Evolutionary conservation across 2,329 filamentous ascomycete species (phyloP).

Genomic region (Fusarium xyrophilum): DNA sequence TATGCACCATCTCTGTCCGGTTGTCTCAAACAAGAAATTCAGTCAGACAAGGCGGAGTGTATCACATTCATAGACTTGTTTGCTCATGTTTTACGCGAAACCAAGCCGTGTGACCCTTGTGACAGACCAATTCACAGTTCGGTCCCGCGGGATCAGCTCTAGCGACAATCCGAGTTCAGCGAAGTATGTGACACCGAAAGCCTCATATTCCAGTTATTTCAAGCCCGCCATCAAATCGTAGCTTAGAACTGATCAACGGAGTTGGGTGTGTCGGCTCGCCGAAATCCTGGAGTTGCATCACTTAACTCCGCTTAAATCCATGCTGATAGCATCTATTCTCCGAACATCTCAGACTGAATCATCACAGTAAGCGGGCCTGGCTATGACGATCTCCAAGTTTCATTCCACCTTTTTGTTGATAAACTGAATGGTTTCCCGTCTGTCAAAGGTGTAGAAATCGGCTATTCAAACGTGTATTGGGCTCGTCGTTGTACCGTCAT

Average conservation of each 20-base stretch:
- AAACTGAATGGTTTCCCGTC: accelerated
- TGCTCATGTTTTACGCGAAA: not conserved
- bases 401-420: accelerated
- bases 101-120: not conserved
- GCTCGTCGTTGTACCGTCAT: too few relatives aligned
- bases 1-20: too few relatives aligned
- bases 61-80: not conserved
- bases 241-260: not conserved
- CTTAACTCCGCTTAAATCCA: not conserved
- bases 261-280: not conserved
- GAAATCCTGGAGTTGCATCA: not conserved
- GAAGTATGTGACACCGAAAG: not conserved
- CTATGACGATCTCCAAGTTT: not conserved
- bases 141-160: not conserved
- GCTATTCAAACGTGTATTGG: too few relatives aligned
- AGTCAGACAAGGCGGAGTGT: accelerated
- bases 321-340: not conserved
- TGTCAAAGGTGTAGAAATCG: too few relatives aligned
- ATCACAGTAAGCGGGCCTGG: not conserved
- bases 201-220: accelerated
- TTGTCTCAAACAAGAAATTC: too few relatives aligned
- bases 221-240: not conserved
- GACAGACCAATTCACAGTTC: not conserved
- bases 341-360: not conserved
- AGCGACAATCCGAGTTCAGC: not conserved